These are phyloP conservation scores for Cytospora leucostoma DNA, from an alignment of 2,329 filamentous ascomycete species.

Conservation along the genomic window DNA sequence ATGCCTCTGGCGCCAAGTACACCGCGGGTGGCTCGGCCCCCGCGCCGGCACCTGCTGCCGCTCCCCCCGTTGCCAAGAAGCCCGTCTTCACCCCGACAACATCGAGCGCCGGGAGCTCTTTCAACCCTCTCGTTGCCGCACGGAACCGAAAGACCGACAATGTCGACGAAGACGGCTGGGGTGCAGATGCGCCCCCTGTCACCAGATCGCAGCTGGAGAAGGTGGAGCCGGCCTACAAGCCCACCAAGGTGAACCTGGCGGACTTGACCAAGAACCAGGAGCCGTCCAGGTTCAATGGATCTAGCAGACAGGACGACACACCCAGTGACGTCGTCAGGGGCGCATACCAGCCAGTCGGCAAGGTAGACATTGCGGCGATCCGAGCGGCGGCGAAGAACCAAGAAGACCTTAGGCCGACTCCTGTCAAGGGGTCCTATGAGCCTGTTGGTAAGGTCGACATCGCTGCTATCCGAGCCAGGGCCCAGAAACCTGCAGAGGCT, in stretches of 20 bases:
- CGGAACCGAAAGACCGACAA: conserved; percentile 61
- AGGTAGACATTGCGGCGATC: conserved; percentile 95
- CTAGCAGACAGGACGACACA: conserved; percentile 47
- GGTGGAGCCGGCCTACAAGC: conserved; percentile 89
- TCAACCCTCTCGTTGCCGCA: conserved; percentile 69
- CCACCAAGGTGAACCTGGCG: conserved; percentile 91
- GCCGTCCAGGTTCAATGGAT: conserved; percentile 60
- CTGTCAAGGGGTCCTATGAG: conserved; percentile 91
- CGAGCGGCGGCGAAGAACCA: conserved; percentile 70
- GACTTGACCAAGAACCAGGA: conserved; percentile 74
- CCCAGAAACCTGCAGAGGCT: conserved; percentile 63
- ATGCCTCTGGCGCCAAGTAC: conserved; percentile 95
- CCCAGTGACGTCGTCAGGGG: conserved; percentile 72
- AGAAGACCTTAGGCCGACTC: conserved; percentile 77
- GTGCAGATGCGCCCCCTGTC: conserved; percentile 86
- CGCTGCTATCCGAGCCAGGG: conserved; percentile 83
- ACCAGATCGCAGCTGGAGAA: conserved; percentile 87
- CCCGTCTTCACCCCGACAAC: conserved; percentile 84
- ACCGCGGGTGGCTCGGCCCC: conserved; percentile 65
- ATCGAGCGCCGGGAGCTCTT: conserved; percentile 49
- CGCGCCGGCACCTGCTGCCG: conserved; percentile 54
- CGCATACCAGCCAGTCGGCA: conserved; percentile 89
- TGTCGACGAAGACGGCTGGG: conserved; percentile 89
- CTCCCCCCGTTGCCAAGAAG: conserved; percentile 81
- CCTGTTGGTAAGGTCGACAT: conserved; percentile 97